Evolutionary conservation across 2,329 filamentous ascomycete species (phyloP).

Genomic region (Monilinia vaccinii-corymbosi): DNA sequence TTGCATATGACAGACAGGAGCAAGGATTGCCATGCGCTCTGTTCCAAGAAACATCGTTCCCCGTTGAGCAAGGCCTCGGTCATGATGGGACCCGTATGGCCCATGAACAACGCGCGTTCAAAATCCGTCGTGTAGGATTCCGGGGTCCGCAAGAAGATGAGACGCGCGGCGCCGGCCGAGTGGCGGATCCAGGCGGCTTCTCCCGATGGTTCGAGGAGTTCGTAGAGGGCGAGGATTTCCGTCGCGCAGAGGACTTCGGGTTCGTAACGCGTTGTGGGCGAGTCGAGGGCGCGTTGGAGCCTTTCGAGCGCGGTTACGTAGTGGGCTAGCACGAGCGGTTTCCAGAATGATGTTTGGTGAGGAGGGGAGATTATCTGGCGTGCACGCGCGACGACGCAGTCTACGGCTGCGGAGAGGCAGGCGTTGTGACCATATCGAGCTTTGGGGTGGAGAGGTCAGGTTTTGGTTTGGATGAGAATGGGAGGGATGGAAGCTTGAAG

Average conservation of each 20-base stretch:
- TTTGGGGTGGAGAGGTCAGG: not conserved
- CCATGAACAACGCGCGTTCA: constrained; percentile 31
- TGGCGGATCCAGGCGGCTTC: constrained; percentile 29
- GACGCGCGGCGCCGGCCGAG: constrained; percentile 26
- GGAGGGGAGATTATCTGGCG: constrained; percentile 20
- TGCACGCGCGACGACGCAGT: constrained; percentile 25
- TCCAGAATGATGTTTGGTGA: constrained; percentile 8
- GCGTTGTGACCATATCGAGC: constrained; percentile 19
- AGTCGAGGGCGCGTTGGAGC: constrained; percentile 21
- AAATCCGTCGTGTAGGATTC: constrained; percentile 29
- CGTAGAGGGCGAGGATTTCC: constrained; percentile 22
- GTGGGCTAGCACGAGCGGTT: constrained; percentile 15
- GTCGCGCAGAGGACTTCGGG: constrained; percentile 23
- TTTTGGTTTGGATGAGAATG: not conserved
- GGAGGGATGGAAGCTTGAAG: not conserved
- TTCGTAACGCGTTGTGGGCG: constrained; percentile 16
- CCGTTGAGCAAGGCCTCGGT: constrained; percentile 21
- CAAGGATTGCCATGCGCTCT: constrained; percentile 17
- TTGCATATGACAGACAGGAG: constrained; percentile 17
- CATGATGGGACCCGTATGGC: constrained; percentile 29
- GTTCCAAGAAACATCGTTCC: constrained; percentile 21
- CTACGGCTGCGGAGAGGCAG: constrained; percentile 23
- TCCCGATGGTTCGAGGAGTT: constrained; percentile 29
- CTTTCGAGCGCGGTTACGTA: constrained; percentile 21
- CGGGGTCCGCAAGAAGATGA: constrained; percentile 29